Evolutionary conservation across 1,284 basidiomycete species (phyloP), one percentile per base, ranked within the genome.

Genomic region (Afroboletus lepidellus): DNA sequence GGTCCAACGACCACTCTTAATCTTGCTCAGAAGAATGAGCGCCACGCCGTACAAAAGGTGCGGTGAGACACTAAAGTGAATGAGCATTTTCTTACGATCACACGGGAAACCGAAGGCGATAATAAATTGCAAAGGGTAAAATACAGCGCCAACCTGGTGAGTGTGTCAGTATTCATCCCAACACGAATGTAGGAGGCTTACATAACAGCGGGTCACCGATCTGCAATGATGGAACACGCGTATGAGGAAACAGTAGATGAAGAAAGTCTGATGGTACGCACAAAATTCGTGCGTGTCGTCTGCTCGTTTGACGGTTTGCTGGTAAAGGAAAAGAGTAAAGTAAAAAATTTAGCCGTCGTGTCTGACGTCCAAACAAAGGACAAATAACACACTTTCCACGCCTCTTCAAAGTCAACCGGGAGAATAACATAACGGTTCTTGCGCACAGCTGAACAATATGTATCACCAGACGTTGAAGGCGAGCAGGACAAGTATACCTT

Each of bases 361-460:
- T 48, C 46, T 24, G 16, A 16, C 23, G 38, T 60, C 62, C 72
- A 79, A 80, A 74, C 58, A 72, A 57, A 38, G 55, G 61, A 72
- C 57, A 62, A 73, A 81, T 58, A 80, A 83, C 89, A 68, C 62
- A 95, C 92, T 81, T 97, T 98, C 94, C 94, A 98, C 65, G 93
- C 92, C 73, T 98, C 94, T 71, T 99, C 97, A 69, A 98, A 99
- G 80, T 99, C 97, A 29, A 90, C 84, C 0, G 97, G 96, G 44
- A 99, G 78, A 68, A 99, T 96, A 51, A 99, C 84, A 72, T 99
- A 99, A 65, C 97, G 86, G 72, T 98, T 98, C 78, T 97, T 98
- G 55, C 96, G 85, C 29, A 98, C 96, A 60, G 96, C 94, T 95
- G 61, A 32, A 41, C 30, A 16, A 54, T 41, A 32, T 21, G 48